Evolutionary conservation across 768 basidiomycete species (phyloP), one percentile per base, ranked within the genome.

Genomic region (Melanogaster broomeanus): DNA sequence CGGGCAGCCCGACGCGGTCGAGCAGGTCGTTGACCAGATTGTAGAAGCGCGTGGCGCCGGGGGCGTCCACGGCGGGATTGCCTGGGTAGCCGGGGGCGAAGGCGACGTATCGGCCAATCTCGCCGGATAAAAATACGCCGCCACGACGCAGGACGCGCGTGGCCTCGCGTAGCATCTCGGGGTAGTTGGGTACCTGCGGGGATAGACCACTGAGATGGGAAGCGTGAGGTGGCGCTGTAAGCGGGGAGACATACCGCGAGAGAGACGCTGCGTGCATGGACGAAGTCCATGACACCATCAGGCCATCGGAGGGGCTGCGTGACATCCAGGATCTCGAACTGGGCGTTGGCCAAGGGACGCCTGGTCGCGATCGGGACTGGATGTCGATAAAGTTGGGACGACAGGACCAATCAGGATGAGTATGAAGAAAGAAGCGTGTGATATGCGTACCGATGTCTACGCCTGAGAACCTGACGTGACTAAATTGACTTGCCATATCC

Each of bases 351-450:
- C 11, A 65, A 77, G 1, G 86, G 86, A 53, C 79, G 80, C 54
- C 81, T 75, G 0, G 86, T 87, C 30, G 81, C 79, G 55, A 90
- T 87, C 22, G 88, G 88, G 24, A 88, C 88, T 91, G 62, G 11
- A 31, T 13, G 27, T 46, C 21, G 50, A 60, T 49, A 45, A 18
- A 27, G 40, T 59, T 51, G 41, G 33, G 28, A 35, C 25, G 46
- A 44, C n/a, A 18, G 16, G n/a, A 48, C 46, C 45, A 48, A 58
- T 58, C 42, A 53, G 56, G 27, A 46, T 50, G 46, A 28, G 49
- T 39, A 38, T 45, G 40, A 43, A 47, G 38, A 38, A 58, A 49
- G 33, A 25, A 51, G 55, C 44, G 54, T 53, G 45, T 28, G 47
- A 9, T 45, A 33, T 58, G 65, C 78, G 59, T 66, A 90, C 90